Evolutionary conservation across 768 basidiomycete genomes (phyloP), one percentile per base, ranked within the genome.

Genomic region (Phanerochaete sordida): DNA sequence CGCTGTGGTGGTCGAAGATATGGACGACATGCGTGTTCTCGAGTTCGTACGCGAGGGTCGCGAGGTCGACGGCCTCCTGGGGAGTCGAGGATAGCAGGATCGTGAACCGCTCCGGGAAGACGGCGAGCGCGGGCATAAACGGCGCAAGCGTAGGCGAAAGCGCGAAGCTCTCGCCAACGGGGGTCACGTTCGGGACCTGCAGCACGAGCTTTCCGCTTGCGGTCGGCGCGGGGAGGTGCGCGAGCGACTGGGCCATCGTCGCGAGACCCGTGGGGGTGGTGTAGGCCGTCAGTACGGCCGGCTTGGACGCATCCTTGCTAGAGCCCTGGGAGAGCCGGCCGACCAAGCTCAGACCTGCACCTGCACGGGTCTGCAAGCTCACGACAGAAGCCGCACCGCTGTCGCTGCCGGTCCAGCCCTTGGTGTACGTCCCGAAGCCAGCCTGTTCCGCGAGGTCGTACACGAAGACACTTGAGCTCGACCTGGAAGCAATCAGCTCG

Each of bases 1-100:
- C 80, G 62, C 85, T 84, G 68, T 91, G 81, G 66, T 96, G 91
- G 73, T 98, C 95, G 69, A 98, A 95, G 44, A 98, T 76, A 72
- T 98, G 94, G 57, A 95, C 81, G 58, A 91, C 86, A 72, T 96
- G 92, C 44, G 76, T 81, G 21, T 75, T 71, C 16, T 80, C 79
- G 52, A 90, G 73, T 60, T 78, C 80, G 77, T 95, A 95, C n/a
- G 93, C 79, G 50, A 93, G 79, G 27, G 83, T 68, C 2, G 94
- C 84, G 57, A 93, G 83, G 67, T 93, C 89, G 49, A 87, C 81
- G 16, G 90, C 79, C 71, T 97, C 93, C 64, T 90, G 88, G 0
- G 93, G 85, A 3, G 90, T 87, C 2, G 93, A 86, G 39, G 94
- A 95, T 57, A 96, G 80, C 51, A 97, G 74, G 44, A 97, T 79